phyloP scores from a whole-genome alignment of 1,284 basidiomycete genomes.

The Chalciporus sp. region DNA sequence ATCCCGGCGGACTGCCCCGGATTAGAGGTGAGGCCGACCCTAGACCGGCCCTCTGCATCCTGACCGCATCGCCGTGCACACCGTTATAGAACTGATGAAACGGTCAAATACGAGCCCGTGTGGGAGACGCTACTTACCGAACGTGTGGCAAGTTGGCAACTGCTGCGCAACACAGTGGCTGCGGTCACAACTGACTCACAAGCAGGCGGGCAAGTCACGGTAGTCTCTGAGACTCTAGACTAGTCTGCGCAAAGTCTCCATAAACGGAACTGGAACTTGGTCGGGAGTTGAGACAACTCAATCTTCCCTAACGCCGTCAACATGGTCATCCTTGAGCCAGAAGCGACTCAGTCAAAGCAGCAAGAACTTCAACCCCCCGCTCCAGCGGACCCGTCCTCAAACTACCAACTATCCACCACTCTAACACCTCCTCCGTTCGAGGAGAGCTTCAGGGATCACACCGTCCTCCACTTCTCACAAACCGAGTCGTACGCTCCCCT shows the following conservation, averaged over 20 bases:
- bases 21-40: constrained; percentile 3
- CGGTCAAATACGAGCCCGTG: not conserved
- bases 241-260: too few relatives aligned
- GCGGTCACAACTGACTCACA: too few relatives aligned
- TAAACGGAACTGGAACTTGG: too few relatives aligned
- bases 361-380: not conserved
- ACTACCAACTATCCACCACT: not conserved
- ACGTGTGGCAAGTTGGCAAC: not conserved
- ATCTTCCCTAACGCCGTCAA: not conserved
- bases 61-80: constrained; percentile 11
- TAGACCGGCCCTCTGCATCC: constrained; percentile 1
- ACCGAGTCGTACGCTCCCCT: constrained; percentile 18
- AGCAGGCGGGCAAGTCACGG: too few relatives aligned
- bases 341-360: constrained; percentile 11
- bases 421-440: constrained; percentile 37
- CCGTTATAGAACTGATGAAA: constrained; percentile 6
- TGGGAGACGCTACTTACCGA: not conserved
- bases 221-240: too few relatives aligned
- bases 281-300: too few relatives aligned
- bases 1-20: constrained; percentile 1
- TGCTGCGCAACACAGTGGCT: too few relatives aligned
- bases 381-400: not conserved
- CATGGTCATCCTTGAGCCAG: constrained; percentile 9
- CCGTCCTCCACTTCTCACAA: constrained; percentile 28
- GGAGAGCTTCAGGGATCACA: constrained; percentile 27